Evolutionary conservation across 148 eudicot genomes (phyloP), one percentile per base, ranked within the genome.

Genomic region (Amaranthus hypochondriacus): DNA sequence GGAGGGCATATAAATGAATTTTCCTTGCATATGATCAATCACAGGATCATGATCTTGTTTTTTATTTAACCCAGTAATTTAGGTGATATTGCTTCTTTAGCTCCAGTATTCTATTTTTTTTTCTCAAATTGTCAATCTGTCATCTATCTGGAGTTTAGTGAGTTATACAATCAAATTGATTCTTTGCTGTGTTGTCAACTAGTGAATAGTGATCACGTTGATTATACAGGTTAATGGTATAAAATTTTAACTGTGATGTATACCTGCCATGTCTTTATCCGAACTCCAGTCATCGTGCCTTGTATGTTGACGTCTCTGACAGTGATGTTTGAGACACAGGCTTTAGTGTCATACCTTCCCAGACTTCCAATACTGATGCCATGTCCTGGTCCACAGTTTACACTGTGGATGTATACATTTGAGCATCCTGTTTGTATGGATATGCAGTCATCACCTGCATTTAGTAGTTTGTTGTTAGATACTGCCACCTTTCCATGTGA

Each of bases 181-280:
- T 57, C 13, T 7, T 76, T 28, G 39, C 39, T 28, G 39, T 28
- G 39, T 28, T 28, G 39, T 28, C 39, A 28, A 28, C 39, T 28
- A 28, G 39, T 28, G 39, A 28, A 28, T 28, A 28, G 39, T 28
- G 39, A 28, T 28, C 39, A 28, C 39, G 39, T 28, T 28, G 39
- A 28, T 28, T 28, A 28, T 28, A 28, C 39, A 28, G 39, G 39
- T 4, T 7, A 28, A 5, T 4, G 5, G 64, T 13, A 47, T 66
- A 9, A 0, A 57, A 28, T 28, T 28, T 28, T 28, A 28, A 28
- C 39, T 66, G n/a, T 66, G 42, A 56, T 66, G 15, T 73, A 55
- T 89, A 94, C 98, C 98, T 95, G 98, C 98, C 98, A 95, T 70
- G 98, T 90, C 83, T 95, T 95, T 62, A 95, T 92, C 73, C 98